A percentile compares a stretch with the other conserved stretches of the same genome.
Conservation (phyloP, 208 protist species). For the Angomonas desouzai region DNA sequence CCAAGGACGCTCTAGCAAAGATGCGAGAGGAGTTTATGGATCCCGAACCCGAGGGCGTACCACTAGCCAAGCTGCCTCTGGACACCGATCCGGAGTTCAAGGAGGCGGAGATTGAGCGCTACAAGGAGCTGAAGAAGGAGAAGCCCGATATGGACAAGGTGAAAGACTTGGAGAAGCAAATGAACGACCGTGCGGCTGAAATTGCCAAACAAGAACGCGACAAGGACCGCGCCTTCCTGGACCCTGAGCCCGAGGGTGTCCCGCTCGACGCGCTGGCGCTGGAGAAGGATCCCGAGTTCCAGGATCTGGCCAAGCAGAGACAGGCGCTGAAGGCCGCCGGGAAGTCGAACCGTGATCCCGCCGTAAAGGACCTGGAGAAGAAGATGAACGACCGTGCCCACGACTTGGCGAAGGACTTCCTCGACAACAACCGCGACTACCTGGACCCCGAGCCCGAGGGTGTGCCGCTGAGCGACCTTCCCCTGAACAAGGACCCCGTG, state of each 20-base stretch:
- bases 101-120: constrained; percentile 63
- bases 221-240: constrained; percentile 58
- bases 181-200: constrained; percentile 45
- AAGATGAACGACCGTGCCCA: constrained; percentile 78
- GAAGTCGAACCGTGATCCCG: constrained; percentile 27
- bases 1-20: constrained; percentile 48
- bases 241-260: constrained; percentile 75
- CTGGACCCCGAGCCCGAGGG: constrained; percentile 60
- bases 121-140: constrained; percentile 51
- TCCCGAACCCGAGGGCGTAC: constrained; percentile 62
- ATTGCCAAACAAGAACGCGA: constrained; percentile 44
- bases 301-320: constrained; percentile 63
- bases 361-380: constrained; percentile 52
- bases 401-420: constrained; percentile 46
- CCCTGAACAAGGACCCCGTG: constrained; percentile 62
- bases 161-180: constrained; percentile 39
- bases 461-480: constrained; percentile 54
- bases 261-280: constrained; percentile 59
- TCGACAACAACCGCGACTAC: constrained; percentile 69
- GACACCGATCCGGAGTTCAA: constrained; percentile 76
- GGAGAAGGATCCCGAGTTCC: constrained; percentile 52
- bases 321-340: constrained; percentile 53
- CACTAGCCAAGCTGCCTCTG: constrained; percentile 61
- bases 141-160: constrained; percentile 30
- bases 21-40: constrained; percentile 64